Base-by-base conservation (phyloP, 2,329 filamentous ascomycete genomes). In the Lithohypha guttulata region DNA sequence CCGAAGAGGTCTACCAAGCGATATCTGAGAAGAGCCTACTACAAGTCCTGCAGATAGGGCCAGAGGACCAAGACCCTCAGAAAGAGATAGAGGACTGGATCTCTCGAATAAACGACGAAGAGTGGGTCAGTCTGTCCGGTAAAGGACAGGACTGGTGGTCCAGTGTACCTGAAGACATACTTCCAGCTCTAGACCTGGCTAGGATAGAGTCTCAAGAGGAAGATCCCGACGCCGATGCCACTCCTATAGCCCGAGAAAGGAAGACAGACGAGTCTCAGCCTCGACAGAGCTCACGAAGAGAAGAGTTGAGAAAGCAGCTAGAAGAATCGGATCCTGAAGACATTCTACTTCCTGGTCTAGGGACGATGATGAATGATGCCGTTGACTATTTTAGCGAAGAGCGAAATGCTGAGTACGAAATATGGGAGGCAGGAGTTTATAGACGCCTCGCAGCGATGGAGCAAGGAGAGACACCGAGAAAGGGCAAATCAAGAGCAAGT, bases 101-200 rank as follows among this genome's bases (percentile, higher is more conserved):
- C 42, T 58, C 70, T 14, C 61, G 72, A 41, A 68, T 82, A 28
- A 70, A 60, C 47, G 54, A 58, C 14, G 57, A 61, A 15, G 56
- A 56, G 2, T 39, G 35, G 35, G 31, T 27, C 2, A 39, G 20
- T 8, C 29, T 27, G 7, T 72, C 67, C 64, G 60, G 70, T 13
- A 66, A 73, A 68, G 79, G 56, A 3, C 56, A 70, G 36, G 77
- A 83, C 51, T 84, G 80, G 80, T 83, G 82, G 43, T 60, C 68
- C 19, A 75, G 81, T 47, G 67, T 68, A 29, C 61, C 62, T 6
- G 51, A 51, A 32, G 41, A 34, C 26, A 43, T 78, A 21, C 59
- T 65, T 22, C 11, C 17, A 57, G 58, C 14, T 43, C 47, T 37
- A 42, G 43, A 23, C 4, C 41, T 45, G 20, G 9, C 27, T n/a